phyloP scores from a whole-genome alignment of 345 rosid species.

The Heritiera fomes region DNA sequence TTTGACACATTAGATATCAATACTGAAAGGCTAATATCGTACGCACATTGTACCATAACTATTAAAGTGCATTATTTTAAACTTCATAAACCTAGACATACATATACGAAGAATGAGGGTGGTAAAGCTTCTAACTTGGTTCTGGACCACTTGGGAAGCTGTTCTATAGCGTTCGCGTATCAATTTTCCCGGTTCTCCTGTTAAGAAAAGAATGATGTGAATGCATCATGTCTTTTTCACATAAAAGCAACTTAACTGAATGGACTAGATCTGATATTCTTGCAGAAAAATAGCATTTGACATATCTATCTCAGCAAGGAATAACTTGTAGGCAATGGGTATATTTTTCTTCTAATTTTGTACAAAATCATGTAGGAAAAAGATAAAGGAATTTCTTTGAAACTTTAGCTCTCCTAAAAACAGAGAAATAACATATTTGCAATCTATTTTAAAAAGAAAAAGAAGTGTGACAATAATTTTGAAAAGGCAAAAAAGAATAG shows the following conservation, averaged over 20 bases:
- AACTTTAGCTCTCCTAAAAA: background rate
- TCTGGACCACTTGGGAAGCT: conserved; percentile 98
- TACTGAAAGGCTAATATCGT: background rate
- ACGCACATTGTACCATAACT: conserved; percentile 3
- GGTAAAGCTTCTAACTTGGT: conserved; percentile 80
- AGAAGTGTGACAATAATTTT: background rate
- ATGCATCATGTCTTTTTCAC: background rate
- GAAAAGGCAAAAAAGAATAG: background rate
- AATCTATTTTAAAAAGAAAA: background rate
- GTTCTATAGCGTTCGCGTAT: conserved; percentile 93
- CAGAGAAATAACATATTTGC: background rate
- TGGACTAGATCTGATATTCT: background rate
- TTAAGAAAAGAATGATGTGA: conserved; percentile 12
- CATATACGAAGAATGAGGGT: conserved; percentile 45
- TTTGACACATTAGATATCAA: background rate
- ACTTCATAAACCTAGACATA: conserved; percentile 40
- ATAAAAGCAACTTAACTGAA: background rate
- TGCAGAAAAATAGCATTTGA: conserved; percentile 6
- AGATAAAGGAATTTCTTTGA: background rate
- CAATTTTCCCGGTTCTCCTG: conserved; percentile 92
- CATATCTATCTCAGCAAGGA: conserved; percentile 7
- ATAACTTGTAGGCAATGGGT: background rate
- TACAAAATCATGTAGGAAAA: background rate
- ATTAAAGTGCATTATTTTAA: conserved; percentile 19
- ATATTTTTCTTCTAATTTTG: background rate